These are phyloP conservation scores for Blastobotrys americana DNA, from an alignment of 805 yeast species.

Conservation along the genomic window DNA sequence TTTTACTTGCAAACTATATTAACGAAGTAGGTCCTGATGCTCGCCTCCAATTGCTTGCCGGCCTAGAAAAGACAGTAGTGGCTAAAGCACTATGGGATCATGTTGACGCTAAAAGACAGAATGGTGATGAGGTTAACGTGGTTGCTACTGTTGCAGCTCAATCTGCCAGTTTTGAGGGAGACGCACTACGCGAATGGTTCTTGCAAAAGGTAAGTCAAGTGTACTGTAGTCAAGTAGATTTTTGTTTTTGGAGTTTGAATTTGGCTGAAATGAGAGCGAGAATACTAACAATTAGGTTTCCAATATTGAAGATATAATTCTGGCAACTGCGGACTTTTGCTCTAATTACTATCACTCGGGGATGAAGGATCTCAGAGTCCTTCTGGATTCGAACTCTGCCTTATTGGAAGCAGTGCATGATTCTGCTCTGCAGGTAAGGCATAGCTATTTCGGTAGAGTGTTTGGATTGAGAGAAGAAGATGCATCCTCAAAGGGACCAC, in stretches of 20 bases:
- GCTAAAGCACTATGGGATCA: slow-evolving; percentile 39
- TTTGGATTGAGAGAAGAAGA: slow-evolving; percentile 13
- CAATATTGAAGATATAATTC: slow-evolving; percentile 9
- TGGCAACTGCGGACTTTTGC: slow-evolving; percentile 1
- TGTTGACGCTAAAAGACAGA: slow-evolving; percentile 10
- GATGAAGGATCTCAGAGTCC: slow-evolving; percentile 3
- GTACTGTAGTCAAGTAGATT: no score
- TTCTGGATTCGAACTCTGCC: slow-evolving; percentile 14
- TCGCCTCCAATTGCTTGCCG: slow-evolving; percentile 36
- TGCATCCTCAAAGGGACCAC: slow-evolving; percentile 9
- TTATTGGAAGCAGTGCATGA: slow-evolving; percentile 14
- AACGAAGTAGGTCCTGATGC: slow-evolving; percentile 18
- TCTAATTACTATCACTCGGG: background rate
- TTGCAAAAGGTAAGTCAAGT: slow-evolving; percentile 8
- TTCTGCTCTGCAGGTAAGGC: slow-evolving; percentile 13
- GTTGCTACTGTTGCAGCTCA: slow-evolving; percentile 12
- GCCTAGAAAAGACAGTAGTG: slow-evolving; percentile 42
- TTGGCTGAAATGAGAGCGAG: background rate
- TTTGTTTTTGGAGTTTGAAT: background rate
- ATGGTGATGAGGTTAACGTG: slow-evolving; percentile 14
- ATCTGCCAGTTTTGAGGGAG: slow-evolving; percentile 7
- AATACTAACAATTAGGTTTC: slow-evolving; percentile 5
- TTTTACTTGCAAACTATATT: slow-evolving; percentile 40
- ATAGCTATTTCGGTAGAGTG: slow-evolving; percentile 13
- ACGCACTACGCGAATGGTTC: slow-evolving; percentile 19